Conservation (phyloP, 768 basidiomycete genomes). For the Butyriboletus loyo region DNA sequence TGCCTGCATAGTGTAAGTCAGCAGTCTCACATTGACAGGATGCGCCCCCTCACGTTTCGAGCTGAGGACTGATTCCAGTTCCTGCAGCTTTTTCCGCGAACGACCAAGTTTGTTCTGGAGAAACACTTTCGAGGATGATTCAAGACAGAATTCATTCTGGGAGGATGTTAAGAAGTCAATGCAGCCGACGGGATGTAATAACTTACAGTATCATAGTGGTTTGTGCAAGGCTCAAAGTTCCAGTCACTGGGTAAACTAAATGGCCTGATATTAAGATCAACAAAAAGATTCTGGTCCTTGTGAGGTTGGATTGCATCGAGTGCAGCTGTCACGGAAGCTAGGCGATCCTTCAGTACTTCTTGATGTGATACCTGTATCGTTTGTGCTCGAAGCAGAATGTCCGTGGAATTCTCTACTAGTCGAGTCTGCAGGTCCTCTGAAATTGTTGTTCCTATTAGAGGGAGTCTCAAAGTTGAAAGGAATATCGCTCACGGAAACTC, state of each 20-base stretch:
- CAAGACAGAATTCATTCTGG: conserved; percentile 52
- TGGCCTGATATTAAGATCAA: conserved; percentile 64
- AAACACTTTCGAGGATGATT: conserved; percentile 69
- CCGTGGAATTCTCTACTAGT: conserved; percentile 53
- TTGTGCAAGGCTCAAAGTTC: conserved; percentile 71
- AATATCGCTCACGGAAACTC: conserved; percentile 59
- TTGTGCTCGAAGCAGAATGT: conserved; percentile 58
- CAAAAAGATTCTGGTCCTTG: conserved; percentile 69
- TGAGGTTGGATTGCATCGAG: conserved; percentile 51
- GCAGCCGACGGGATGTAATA: background rate
- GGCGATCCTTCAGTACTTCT: conserved; percentile 51
- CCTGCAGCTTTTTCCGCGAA: conserved; percentile 59
- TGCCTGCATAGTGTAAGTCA: conserved; percentile 36
- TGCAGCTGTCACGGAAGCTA: conserved; percentile 44
- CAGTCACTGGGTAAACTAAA: conserved; percentile 66
- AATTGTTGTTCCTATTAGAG: background rate
- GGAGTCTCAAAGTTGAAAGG: background rate
- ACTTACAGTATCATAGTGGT: conserved; percentile 74
- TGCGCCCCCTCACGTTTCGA: conserved; percentile 51
- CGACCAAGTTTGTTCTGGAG: conserved; percentile 74
- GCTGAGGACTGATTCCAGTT: conserved; percentile 55
- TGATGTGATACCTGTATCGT: conserved; percentile 56
- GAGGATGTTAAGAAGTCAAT: conserved; percentile 1
- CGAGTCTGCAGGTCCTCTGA: conserved; percentile 72
- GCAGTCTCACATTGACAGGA: background rate